A percentile compares a stretch with the other conserved stretches of the same genome.
phyloP scores from a whole-genome alignment of 2,329 filamentous ascomycete genomes.

The Calonectria fujianensis region DNA sequence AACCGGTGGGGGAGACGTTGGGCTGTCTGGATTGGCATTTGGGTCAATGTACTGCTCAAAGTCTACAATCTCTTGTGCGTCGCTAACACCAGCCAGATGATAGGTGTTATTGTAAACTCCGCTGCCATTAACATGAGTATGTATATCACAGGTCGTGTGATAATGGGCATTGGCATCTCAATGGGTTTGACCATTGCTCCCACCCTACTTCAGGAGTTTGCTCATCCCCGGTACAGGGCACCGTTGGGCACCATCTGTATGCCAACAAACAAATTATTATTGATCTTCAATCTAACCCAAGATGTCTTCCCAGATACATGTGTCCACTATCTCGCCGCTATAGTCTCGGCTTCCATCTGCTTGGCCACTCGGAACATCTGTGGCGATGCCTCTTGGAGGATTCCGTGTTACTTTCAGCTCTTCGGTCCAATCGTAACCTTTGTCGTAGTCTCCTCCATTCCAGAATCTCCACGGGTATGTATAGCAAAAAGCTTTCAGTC shows the following conservation, averaged over 20 bases:
- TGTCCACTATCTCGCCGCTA: slow-evolving; percentile 4
- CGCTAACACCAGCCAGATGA: background rate
- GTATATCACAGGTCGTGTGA: slow-evolving; percentile 12
- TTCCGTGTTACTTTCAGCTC: slow-evolving; percentile 7
- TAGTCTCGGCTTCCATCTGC: slow-evolving; percentile 9
- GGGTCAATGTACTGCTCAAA: background rate
- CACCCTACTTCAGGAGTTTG: slow-evolving; percentile 7
- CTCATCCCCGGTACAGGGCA: slow-evolving; percentile 3
- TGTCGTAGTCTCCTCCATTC: background rate
- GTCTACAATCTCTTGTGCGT: background rate
- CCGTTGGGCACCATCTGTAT: slow-evolving; percentile 18
- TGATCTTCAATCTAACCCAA: background rate
- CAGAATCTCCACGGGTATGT: slow-evolving; percentile 17
- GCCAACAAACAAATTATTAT: background rate
- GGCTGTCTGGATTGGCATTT: slow-evolving; percentile 19
- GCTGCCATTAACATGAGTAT: slow-evolving; percentile 10
- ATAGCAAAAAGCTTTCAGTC: too few species aligned
- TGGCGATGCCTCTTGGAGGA: slow-evolving; percentile 19
- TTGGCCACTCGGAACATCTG: slow-evolving; percentile 3
- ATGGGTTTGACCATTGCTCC: slow-evolving; percentile 23
- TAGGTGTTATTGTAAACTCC: slow-evolving; percentile 5
- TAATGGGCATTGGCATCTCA: slow-evolving; percentile 23
- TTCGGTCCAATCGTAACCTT: background rate
- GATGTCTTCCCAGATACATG: background rate
- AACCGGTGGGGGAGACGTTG: slow-evolving; percentile 13